A percentile compares a stretch with the other conserved stretches of the same genome.
These are phyloP conservation scores for Schwanniomyces yamadae DNA, from an alignment of 805 yeast genomes.

Conservation along the genomic window DNA sequence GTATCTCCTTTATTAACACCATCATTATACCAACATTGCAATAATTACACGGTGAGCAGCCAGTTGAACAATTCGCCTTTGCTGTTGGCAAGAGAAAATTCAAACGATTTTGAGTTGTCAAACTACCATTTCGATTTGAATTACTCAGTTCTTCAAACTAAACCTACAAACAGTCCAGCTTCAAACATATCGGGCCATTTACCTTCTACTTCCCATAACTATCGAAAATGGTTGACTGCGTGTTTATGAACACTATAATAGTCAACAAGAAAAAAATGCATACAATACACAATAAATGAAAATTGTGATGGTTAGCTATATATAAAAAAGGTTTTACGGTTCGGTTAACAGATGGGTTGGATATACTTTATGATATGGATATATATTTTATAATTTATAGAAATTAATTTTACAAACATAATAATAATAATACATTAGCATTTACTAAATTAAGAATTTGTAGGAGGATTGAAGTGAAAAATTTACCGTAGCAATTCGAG, in stretches of 20 bases:
- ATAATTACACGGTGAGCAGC: constrained; percentile 6
- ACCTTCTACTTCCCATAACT: constrained; percentile 36
- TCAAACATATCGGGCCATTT: constrained; percentile 10
- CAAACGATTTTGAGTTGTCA: constrained; percentile 19
- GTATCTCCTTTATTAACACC: constrained; percentile 42
- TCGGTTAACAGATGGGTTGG: too few species aligned
- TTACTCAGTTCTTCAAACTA: constrained; percentile 26
- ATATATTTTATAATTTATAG: too few species aligned
- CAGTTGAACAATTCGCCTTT: constrained; percentile 18
- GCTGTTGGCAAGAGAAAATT: constrained; percentile 11
- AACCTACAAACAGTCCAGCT: constrained; percentile 8
- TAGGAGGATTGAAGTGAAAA: too few species aligned
- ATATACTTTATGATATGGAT: too few species aligned
- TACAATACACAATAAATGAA: too few species aligned
- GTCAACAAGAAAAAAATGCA: background rate
- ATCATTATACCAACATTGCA: constrained; percentile 26
- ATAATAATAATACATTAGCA: too few species aligned
- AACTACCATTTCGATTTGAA: constrained; percentile 30
- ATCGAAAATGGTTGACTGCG: constrained; percentile 40
- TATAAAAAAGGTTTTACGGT: too few species aligned
- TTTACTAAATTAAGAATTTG: too few species aligned
- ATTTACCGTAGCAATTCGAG: too few species aligned
- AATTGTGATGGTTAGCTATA: too few species aligned
- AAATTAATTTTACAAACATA: too few species aligned
- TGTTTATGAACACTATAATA: constrained; percentile 16